Evolutionary conservation across 2,329 filamentous ascomycete genomes (phyloP).

Genomic region (Calycina herbarum): DNA sequence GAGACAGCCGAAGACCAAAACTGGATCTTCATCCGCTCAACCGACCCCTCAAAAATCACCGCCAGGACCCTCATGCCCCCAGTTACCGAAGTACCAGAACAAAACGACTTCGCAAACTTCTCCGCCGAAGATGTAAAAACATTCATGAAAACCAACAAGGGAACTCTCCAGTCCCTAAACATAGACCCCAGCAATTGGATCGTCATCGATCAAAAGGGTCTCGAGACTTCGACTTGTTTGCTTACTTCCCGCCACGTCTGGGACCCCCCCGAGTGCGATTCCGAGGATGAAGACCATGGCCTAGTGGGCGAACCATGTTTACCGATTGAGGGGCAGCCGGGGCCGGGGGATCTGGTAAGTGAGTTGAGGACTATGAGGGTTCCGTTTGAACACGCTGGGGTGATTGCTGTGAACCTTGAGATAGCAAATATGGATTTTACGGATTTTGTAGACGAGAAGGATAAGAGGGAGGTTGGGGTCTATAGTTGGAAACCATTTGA

Average conservation of each 20-base stretch:
- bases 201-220: background rate
- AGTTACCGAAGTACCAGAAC: background rate
- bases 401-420: background rate
- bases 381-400: background rate
- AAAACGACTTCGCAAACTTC: background rate
- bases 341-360: background rate
- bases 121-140: background rate
- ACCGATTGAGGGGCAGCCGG: background rate
- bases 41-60: background rate
- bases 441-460: slow-evolving; percentile 3
- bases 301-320: no score
- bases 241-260: background rate
- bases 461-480: background rate
- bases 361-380: background rate
- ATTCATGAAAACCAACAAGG: background rate
- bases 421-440: background rate
- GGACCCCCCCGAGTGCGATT: background rate
- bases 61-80: background rate
- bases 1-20: background rate
- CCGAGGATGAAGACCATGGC: background rate
- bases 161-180: background rate
- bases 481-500: background rate
- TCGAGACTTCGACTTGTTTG: background rate
- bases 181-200: background rate
- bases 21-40: background rate